Evolutionary conservation across 2,329 filamentous ascomycete genomes (phyloP), one percentile per base, ranked within the genome.

Genomic region (Colletotrichum siamense): DNA sequence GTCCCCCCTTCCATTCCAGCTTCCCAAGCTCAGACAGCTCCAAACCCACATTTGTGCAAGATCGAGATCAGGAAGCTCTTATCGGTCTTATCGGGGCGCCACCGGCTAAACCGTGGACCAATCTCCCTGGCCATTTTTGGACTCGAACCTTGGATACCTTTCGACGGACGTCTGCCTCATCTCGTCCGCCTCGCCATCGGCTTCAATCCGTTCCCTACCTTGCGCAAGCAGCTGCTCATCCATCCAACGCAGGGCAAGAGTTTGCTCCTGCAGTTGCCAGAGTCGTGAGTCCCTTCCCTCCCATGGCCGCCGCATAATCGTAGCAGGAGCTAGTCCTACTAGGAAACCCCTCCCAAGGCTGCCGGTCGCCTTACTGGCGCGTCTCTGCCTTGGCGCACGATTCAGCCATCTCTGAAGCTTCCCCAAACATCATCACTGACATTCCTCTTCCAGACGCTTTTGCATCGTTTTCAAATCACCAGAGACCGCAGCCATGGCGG

Each of bases 401-500:
- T 68, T n/a, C 39, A 22, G 65, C 44, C 30, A 28, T 26, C 32
- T 10, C 44, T 52, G 44, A 22, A 59, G 22, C 39, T 68, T 16
- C 52, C 24, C 18, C 18, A 12, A 59, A 30, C 59, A 65, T 39
- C 59, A 34, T 36, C 28, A 16, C 75, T 67, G 49, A 67, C 62
- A n/a, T 6, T 6, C 12, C 10, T 75, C 18, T 24, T 30, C 6
- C 28, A n/a, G 16, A 62, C 24, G 18, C 22, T 32, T 59, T 13
- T 52, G 24, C 34, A 75, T 55, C 39, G 8, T 32, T 57, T 28
- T 22, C 22, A 24, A 49, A 15, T 49, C n/a, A 30, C 15, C 18
- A 49, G 28, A 57, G 24, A 44, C 34, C 44, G 62, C 65, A 71
- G 71, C 30, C 65, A 84, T 83, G 82, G 75, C 81, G 59, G 82